Base-by-base conservation (phyloP, 768 basidiomycete genomes). In the Leucosporidium creatinivorum region DNA sequence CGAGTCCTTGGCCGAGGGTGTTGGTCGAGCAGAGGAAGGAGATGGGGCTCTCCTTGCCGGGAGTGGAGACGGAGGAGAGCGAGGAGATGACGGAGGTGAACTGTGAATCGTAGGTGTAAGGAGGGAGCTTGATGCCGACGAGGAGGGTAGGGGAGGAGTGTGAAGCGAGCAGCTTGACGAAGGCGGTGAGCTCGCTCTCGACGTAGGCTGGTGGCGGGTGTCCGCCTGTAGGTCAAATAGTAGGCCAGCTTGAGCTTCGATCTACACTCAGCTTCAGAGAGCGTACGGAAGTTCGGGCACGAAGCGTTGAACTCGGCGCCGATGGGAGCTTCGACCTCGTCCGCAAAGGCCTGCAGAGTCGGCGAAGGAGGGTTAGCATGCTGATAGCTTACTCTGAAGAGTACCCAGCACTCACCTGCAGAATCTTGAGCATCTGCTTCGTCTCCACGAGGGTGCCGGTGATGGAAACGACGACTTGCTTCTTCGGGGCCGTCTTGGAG, bases 231-330 rank as follows among this genome's bases (percentile, higher is more conserved):
- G 33, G 15, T 63, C 77, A 75, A 71, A 91, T 23, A 13, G 52
- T 10, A n/a, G 6, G n/a, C 17, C 49, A 58, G 4, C 5, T n/a
- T 5, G 2, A 58, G 4, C 25, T 17, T 33, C 30, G n/a, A 44
- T 19, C 31, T 36, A 21, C 21, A 8, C 2, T 1, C 15, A 36
- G 23, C 7, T 13, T 48, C 31, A 39, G 44, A 28, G 3, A 8
- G 30, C 23, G 28, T 4, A 31, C 54, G 61, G 6, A 63, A 87
- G 76, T 93, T 93, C 5, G 91, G 91, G 71, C 91, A 93, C 50
- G 86, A 88, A 0, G 89, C 85, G 77, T 93, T 93, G 75, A 92
- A 80, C 77, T 93, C 91, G 73, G 91, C 79, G 19, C 83, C 90
- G 67, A 92, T 79, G 1, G 44, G 5, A 39, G 69, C 80, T 72